Base-by-base conservation (phyloP, 306 rosid genomes). In the Citrullus amarus region DNA sequence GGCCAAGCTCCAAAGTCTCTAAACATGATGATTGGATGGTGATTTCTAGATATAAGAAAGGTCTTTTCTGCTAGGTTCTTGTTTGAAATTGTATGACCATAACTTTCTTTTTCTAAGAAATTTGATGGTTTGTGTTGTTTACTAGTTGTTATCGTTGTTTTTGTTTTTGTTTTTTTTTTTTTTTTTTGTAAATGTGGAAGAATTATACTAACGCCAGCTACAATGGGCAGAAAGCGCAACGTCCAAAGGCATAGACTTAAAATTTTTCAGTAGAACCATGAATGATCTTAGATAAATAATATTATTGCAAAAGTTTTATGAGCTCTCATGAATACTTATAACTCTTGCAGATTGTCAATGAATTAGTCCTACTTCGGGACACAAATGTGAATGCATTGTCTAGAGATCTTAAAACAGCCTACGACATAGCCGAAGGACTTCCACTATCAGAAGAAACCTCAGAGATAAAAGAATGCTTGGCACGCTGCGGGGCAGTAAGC, bases 341-440 rank as follows among this genome's bases (percentile, higher is more conserved):
- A 20, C 68, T 56, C n/a, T 60, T 87, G 90, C 97, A 94, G 98
- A 92, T 94, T 86, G 91, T 94, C 86, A 89, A 84, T 74, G 92
- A 85, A 81, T 51, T 92, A 69, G 60, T 94, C 68, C 87, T 55
- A 54, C 83, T 76, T 78, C 91, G 82, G 44, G 93, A 90, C 10
- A 89, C 92, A 78, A 88, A 90, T 77, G 96, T 89, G 59, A 94
- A 94, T 77, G 91, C 91, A 30, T 63, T 94, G 66, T 86, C 93
- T 76, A 89, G 94, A 88, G 97, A 90, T 55, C 89, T 77, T 70
- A 92, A 89, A 88, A 94, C 98, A 75, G 82, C 97, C 75, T 86
- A 89, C 17, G 98, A 94, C 87, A 84, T 94, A 80, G 96, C 92
- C 1, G 96, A 89, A 87, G 97, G 88, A 74, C 95, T 94, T 50